These are phyloP conservation scores for Arthroderma sp. DNA, from an alignment of 2,329 filamentous ascomycete genomes.

Conservation along the genomic window DNA sequence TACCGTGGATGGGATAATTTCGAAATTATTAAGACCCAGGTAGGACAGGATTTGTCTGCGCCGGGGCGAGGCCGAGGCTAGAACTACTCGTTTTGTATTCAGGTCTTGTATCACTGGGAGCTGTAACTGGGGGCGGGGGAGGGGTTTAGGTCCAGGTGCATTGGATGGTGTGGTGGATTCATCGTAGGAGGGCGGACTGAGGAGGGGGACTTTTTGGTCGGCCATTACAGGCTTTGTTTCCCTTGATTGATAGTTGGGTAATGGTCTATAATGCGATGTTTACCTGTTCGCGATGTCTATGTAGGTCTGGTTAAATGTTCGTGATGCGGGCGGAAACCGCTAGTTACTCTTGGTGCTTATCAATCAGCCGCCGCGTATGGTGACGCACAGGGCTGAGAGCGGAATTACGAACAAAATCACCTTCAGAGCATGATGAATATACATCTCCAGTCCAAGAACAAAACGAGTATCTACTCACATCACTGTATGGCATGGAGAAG, in stretches of 20 bases:
- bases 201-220: constrained; percentile 5
- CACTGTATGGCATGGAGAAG: background rate
- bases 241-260: background rate
- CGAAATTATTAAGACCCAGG: constrained; percentile 68
- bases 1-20: constrained; percentile 69
- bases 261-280: too few species aligned
- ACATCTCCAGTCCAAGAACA: too few species aligned
- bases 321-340: too few species aligned
- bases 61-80: constrained; percentile 80
- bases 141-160: constrained; percentile 10
- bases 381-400: too few species aligned
- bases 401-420: too few species aligned
- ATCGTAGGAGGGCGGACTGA: constrained; percentile 24
- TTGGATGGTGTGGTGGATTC: constrained; percentile 11
- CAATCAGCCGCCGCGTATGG: too few species aligned
- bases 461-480: background rate
- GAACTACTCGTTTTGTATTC: constrained; percentile 65
- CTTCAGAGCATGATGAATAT: too few species aligned
- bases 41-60: constrained; percentile 65
- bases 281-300: too few species aligned
- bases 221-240: constrained; percentile 1
- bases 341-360: too few species aligned
- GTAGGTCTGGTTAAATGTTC: too few species aligned
- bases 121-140: constrained; percentile 35
- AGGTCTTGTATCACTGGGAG: constrained; percentile 68